These are phyloP conservation scores for Dioscorea dumetorum DNA, from an alignment of 106 monocot species.

Conservation along the genomic window DNA sequence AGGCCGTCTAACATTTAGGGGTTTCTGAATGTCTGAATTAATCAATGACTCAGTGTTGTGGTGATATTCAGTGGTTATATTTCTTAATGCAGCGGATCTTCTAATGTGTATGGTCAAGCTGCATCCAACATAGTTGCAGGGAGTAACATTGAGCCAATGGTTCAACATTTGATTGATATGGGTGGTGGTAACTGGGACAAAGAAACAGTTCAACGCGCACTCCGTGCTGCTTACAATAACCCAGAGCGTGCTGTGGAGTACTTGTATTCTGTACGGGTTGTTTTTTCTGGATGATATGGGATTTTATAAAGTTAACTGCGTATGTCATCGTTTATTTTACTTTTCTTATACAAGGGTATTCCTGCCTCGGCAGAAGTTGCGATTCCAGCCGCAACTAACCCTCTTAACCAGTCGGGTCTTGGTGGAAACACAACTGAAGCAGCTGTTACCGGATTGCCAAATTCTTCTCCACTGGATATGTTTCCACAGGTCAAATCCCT, in stretches of 20 bases:
- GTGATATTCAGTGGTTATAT: not conserved
- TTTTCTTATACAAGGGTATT: constrained; percentile 54
- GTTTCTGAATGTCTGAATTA: too few relatives aligned
- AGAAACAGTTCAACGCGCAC: constrained; percentile 73
- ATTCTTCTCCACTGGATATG: constrained; percentile 80
- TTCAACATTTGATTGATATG: constrained; percentile 92
- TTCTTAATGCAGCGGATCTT: constrained; percentile 24
- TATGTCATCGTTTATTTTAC: constrained; percentile 1
- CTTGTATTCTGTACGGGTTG: constrained; percentile 71
- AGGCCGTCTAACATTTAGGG: too few relatives aligned
- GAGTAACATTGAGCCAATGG: constrained; percentile 56
- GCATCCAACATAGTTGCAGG: constrained; percentile 76
- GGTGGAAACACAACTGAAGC: constrained; percentile 21
- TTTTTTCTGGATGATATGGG: not conserved
- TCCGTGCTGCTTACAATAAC: constrained; percentile 96
- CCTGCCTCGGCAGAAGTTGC: constrained; percentile 72
- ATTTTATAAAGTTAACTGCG: not conserved
- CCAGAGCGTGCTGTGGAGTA: constrained; percentile 99
- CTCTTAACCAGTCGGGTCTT: constrained; percentile 9
- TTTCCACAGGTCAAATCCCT: constrained; percentile 75
- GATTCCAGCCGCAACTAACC: constrained; percentile 32
- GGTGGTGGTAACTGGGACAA: constrained; percentile 97
- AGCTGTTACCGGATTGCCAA: constrained; percentile 38
- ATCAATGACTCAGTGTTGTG: too few relatives aligned
- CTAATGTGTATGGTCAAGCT: constrained; percentile 72